A percentile compares a stretch with the other conserved stretches of the same genome.
Evolutionary conservation across 352 stramenopile species (phyloP).

Genomic region (Globisporangium spinosum): DNA sequence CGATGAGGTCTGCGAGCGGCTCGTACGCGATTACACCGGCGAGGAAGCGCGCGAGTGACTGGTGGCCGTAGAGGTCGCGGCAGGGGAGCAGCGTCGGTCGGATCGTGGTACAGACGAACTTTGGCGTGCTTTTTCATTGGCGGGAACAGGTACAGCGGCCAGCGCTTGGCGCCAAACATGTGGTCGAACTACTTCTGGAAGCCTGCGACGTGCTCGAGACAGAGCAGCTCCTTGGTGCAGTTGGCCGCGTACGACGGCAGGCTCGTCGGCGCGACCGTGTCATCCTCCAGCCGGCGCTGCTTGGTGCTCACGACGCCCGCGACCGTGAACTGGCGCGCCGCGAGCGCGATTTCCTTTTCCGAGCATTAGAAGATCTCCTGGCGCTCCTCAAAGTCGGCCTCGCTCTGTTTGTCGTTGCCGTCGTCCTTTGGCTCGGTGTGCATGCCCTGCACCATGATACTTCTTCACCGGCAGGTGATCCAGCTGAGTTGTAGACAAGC

Average conservation of each 20-base stretch:
- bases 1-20: conserved; percentile 82
- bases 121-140: conserved; percentile 90
- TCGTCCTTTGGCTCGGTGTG: conserved; percentile 50
- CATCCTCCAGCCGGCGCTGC: conserved; percentile 67
- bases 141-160: conserved; percentile 83
- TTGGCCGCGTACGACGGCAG: conserved; percentile 54
- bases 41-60: conserved; percentile 86
- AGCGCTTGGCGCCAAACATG: conserved; percentile 71
- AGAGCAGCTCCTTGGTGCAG: conserved; percentile 89
- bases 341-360: conserved; percentile 54
- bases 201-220: conserved; percentile 91
- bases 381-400: conserved; percentile 37
- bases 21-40: conserved; percentile 92
- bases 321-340: conserved; percentile 68
- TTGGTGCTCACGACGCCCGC: conserved; percentile 78
- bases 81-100: conserved; percentile 91
- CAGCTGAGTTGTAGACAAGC: too few relatives aligned
- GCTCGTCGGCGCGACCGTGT: conserved; percentile 28
- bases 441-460: conserved; percentile 31
- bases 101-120: conserved; percentile 94
- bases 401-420: conserved; percentile 17
- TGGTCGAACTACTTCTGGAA: conserved; percentile 90
- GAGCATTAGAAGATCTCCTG: conserved; percentile 52
- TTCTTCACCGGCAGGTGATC: neutral
- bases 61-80: conserved; percentile 90